These are phyloP conservation scores for Leptodontidium sp. DNA, from an alignment of 2,329 filamentous ascomycete genomes.

Conservation along the genomic window DNA sequence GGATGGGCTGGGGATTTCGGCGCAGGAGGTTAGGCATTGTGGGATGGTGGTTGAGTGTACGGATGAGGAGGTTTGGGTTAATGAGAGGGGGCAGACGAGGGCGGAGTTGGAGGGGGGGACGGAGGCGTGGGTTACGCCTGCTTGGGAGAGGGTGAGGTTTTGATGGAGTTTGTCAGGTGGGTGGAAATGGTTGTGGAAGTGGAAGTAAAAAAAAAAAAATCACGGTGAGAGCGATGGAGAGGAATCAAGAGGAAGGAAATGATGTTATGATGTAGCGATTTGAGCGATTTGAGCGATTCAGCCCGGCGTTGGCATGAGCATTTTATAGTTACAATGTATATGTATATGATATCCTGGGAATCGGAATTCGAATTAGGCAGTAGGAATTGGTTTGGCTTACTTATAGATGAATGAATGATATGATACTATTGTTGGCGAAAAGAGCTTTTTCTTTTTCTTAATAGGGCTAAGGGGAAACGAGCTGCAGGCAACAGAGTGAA, in stretches of 20 bases:
- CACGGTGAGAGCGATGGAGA: not conserved
- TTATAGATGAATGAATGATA: no score
- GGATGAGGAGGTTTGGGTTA: slow-evolving; percentile 64
- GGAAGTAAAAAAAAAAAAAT: no score
- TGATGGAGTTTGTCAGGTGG: slow-evolving; percentile 3
- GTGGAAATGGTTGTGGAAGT: not conserved
- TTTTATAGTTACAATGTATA: not conserved
- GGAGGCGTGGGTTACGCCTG: slow-evolving; percentile 30
- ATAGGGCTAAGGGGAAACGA: no score
- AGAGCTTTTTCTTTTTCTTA: no score
- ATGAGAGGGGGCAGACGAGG: slow-evolving; percentile 48
- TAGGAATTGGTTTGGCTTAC: not conserved
- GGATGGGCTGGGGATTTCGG: slow-evolving; percentile 62
- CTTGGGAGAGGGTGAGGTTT: slow-evolving; percentile 36
- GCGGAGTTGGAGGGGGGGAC: slow-evolving; percentile 36
- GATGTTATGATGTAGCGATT: not conserved
- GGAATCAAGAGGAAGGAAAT: not conserved
- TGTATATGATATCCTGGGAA: slow-evolving; percentile 14
- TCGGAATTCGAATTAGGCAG: not conserved
- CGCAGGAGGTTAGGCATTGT: slow-evolving; percentile 63
- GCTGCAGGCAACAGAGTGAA: no score
- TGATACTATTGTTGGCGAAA: no score
- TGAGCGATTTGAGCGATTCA: slow-evolving; percentile 4
- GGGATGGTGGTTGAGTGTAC: slow-evolving; percentile 62
- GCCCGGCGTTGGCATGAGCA: slow-evolving; percentile 10